Base-by-base conservation (phyloP, 1,139 yeast species). In the Yamadazyma mexicana region DNA sequence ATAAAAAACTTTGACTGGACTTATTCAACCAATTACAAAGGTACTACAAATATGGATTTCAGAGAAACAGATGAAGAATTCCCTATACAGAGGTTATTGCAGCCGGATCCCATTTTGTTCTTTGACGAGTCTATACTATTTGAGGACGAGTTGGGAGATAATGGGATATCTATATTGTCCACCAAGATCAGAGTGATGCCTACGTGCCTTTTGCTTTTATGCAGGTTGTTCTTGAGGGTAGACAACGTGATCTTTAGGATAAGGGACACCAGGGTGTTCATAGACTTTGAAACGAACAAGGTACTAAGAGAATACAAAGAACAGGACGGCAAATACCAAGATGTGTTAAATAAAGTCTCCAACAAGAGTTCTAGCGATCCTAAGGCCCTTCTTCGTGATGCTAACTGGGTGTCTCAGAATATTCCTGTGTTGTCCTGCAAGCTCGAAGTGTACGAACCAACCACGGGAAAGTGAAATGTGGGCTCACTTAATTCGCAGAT, bases 131-230 rank as follows among this genome's bases (percentile, higher is more conserved):
- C 88, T 64, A 79, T 87, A 6, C 67, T 94, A 25, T 94, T 79
- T 56, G 99, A 92, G 58, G 98, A 92, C 56, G 99, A 92, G 58
- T 69, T 92, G 42, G 98, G 96, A 3, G 99, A 92, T 60, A 92
- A 92, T 59, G 99, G 99, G 3, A 85, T 88, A 18, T 81, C 94
- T 0, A 75, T 87, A 41, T 64, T 87, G 39, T 79, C 82, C 39
- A 81, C 83, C 24, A 89, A 89, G 59, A 78, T 94, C 22, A 69
- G 99, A 49, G 97, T 89, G 2, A 94, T 92, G 98, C 83, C 84
- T 5, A 77, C 83, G 36, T 78, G 96, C 44, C 59, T 92, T 45
- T 66, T 92, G 32, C 50, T 92, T 28, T 68, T 92, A 36, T 78
- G 83, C 39, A 73, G 98, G 35, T 78, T 91, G 51, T 92, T 87